Base-by-base conservation (phyloP, 306 rosid genomes). In the Canavalia ensiformis region DNA sequence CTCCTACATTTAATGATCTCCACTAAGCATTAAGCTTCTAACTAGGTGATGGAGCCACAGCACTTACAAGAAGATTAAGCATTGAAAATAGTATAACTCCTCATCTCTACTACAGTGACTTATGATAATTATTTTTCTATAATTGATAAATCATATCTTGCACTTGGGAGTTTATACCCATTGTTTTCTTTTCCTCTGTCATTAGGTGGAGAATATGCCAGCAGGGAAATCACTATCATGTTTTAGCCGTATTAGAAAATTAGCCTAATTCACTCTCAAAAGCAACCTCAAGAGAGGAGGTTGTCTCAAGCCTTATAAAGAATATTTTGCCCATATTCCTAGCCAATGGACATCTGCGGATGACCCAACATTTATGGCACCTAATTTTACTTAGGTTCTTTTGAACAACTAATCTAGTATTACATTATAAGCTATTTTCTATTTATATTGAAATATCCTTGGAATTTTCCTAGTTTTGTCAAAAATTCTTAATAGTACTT, bases 361-460 rank as follows among this genome's bases (percentile, higher is more conserved):
- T 18, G 25, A 18, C 25, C 25, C 25, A 18, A 18, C 25, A 18
- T 18, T 18, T 18, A 18, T 18, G 25, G 25, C 25, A 18, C 63
- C 9, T 44, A 11, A 29, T 57, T 75, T 57, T 25, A 44, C 59
- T 45, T 6, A 11, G 56, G 57, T 39, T 7, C 42, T 57, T 30
- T 44, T 44, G 28, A 75, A 59, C 45, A 74, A 74, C 33, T 25
- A 44, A 56, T 74, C 31, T 41, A 74, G 8, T 3, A 44, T 29
- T 29, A 34, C 68, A 42, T 39, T 4, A 56, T 18, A 25, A 39
- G 52, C 11, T 37, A 37, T 74, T 34, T 39, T 30, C 30, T 39
- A 29, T 41, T 74, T 74, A 44, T 49, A 59, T 30, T 7, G 2
- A 57, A 3, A 74, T 44, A 71, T 33, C 74, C 56, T 49, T 12